Evolutionary conservation across 257 asterid species (phyloP).

Genomic region (Solanum piurae): DNA sequence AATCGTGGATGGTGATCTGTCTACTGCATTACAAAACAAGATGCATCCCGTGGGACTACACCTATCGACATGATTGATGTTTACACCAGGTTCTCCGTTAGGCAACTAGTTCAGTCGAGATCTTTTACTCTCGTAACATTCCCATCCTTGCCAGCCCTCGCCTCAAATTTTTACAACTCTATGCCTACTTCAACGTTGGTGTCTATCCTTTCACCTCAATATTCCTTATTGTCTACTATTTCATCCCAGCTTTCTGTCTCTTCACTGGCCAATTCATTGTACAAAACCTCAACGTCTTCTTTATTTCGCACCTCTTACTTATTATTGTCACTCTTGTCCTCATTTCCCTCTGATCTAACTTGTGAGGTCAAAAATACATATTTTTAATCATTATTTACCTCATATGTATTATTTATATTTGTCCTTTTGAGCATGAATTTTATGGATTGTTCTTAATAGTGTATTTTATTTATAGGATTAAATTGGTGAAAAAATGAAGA

Average conservation of each 20-base stretch:
- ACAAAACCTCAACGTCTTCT: conserved; percentile 33
- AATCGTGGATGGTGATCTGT: conserved; percentile 96
- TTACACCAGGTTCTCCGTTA: conserved; percentile 96
- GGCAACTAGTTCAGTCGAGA: conserved; percentile 97
- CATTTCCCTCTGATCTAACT: too few relatives aligned
- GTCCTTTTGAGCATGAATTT: too few relatives aligned
- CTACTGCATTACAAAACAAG: conserved; percentile 88
- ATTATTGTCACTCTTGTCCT: too few relatives aligned
- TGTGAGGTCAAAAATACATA: too few relatives aligned
- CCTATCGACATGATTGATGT: conserved; percentile 86
- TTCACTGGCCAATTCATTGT: conserved; percentile 88
- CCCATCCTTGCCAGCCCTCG: conserved; percentile 64
- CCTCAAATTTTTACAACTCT: conserved; percentile 77
- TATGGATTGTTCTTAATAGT: too few relatives aligned
- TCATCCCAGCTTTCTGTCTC: conserved; percentile 88
- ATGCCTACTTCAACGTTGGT: conserved; percentile 86
- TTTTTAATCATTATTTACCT: too few relatives aligned
- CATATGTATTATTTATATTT: too few relatives aligned
- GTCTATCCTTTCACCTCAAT: conserved; percentile 90
- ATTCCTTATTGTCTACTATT: conserved; percentile 69
- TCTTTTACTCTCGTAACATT: conserved; percentile 82
- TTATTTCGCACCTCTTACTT: conserved; percentile 11
- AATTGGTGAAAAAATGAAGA: too few relatives aligned
- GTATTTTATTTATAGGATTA: too few relatives aligned
- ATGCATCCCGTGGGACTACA: conserved; percentile 85